Conservation (phyloP, 2,329 filamentous ascomycete species). For the Beauveria sp. region DNA sequence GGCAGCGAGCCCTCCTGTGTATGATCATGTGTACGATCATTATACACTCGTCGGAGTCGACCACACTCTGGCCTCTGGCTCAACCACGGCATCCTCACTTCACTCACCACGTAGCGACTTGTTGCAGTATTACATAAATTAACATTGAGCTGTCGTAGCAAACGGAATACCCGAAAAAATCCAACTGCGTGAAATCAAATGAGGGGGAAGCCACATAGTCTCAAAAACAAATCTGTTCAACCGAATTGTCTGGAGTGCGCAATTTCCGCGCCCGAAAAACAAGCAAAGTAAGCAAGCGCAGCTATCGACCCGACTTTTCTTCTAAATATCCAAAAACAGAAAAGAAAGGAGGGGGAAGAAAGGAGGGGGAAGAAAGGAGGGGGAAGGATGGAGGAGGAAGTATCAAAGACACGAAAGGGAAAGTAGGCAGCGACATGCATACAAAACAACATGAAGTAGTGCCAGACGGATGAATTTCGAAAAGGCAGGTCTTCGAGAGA, state of each 20-base stretch:
- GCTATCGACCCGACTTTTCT: no score
- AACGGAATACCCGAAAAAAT: background rate
- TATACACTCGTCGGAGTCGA: no score
- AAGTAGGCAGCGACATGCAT: no score
- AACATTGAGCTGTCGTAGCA: conserved; percentile 2
- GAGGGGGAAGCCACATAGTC: background rate
- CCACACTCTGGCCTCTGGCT: no score
- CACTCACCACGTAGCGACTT: background rate
- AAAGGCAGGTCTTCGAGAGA: no score
- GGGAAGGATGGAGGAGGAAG: no score
- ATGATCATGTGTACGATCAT: background rate
- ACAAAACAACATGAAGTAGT: background rate
- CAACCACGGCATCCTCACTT: background rate
- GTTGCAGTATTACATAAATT: conserved; percentile 3
- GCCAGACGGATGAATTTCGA: background rate
- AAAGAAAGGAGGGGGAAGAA: no score
- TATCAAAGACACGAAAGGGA: no score
- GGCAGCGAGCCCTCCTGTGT: no score
- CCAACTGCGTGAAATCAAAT: background rate
- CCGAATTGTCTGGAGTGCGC: background rate
- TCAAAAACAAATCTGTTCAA: background rate
- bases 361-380: no score
- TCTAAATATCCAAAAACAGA: no score
- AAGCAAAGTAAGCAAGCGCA: no score
- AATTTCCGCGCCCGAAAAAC: background rate